phyloP scores from a whole-genome alignment of 495 filamentous ascomycete genomes.

The Penicillium malachiteum region DNA sequence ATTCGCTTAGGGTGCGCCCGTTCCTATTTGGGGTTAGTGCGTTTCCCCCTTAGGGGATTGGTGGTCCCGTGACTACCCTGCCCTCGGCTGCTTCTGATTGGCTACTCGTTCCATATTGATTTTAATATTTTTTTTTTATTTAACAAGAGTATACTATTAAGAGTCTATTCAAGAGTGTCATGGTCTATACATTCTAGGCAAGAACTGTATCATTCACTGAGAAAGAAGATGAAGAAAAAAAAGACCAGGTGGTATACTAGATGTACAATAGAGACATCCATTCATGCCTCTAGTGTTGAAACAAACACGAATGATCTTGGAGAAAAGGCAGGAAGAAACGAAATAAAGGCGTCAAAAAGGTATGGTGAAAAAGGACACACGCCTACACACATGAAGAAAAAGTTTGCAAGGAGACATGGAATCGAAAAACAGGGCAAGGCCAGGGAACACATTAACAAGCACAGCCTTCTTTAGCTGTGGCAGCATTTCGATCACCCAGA shows the following conservation, averaged over 20 bases:
- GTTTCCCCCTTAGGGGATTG: slow-evolving; percentile 28
- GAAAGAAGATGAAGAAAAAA: neutral
- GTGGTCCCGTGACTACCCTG: slow-evolving; percentile 36
- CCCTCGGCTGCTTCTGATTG: slow-evolving; percentile 28
- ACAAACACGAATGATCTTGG: neutral
- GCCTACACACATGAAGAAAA: slow-evolving; percentile 22
- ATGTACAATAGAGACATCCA: slow-evolving; percentile 3
- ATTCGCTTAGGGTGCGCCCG: slow-evolving; percentile 45
- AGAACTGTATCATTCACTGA: slow-evolving; percentile 1
- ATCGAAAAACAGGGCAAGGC: no score
- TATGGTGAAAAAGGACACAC: slow-evolving; percentile 7
- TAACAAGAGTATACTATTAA: no score
- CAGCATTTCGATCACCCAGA: slow-evolving; percentile 40
- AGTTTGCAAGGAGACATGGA: neutral
- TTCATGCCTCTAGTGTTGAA: neutral
- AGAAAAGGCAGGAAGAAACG: neutral
- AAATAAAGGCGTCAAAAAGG: slow-evolving; percentile 2
- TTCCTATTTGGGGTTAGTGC: slow-evolving; percentile 25
- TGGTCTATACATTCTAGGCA: neutral
- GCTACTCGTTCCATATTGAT: neutral
- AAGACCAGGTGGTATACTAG: slow-evolving; percentile 8
- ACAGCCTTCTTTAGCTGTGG: slow-evolving; percentile 83
- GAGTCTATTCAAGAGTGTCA: neutral
- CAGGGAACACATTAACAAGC: slow-evolving; percentile 63
- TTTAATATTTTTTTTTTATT: no score